Conservation (phyloP, 805 yeast genomes). For the Kazachstania taianensis region DNA sequence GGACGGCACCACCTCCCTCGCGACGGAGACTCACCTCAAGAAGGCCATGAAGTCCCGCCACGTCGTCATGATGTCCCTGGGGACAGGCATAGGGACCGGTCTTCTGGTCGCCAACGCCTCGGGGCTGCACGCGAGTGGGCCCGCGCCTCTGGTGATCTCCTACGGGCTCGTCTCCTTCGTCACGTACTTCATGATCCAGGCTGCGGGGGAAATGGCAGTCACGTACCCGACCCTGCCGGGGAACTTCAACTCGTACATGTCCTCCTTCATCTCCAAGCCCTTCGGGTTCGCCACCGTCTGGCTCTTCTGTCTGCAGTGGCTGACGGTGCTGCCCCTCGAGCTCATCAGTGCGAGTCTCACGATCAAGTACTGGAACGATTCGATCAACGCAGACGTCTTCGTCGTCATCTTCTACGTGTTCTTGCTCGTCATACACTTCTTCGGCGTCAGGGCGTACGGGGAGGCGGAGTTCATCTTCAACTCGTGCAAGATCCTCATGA, state of each 20-base stretch:
- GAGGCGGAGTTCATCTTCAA: slow-evolving; percentile 57
- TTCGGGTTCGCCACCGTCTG: slow-evolving; percentile 67
- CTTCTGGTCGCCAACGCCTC: slow-evolving; percentile 47
- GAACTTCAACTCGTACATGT: slow-evolving; percentile 32
- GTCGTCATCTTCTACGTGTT: slow-evolving; percentile 45
- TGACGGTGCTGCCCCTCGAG: slow-evolving; percentile 56
- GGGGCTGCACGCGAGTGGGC: slow-evolving; percentile 36
- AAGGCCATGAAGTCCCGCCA: slow-evolving; percentile 33
- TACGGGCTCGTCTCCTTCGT: slow-evolving; percentile 48
- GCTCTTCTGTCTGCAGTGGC: slow-evolving; percentile 56
- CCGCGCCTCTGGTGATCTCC: slow-evolving; percentile 41
- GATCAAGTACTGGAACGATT: slow-evolving; percentile 40
- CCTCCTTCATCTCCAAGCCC: slow-evolving; percentile 48
- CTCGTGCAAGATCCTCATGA: slow-evolving; percentile 43
- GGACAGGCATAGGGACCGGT: slow-evolving; percentile 79
- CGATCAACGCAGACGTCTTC: slow-evolving; percentile 43
- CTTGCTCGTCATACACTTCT: slow-evolving; percentile 42
- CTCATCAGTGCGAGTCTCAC: slow-evolving; percentile 50
- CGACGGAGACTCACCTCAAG: slow-evolving; percentile 10
- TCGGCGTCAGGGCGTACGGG: slow-evolving; percentile 60
- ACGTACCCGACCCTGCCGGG: slow-evolving; percentile 33
- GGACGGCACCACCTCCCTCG: slow-evolving; percentile 12
- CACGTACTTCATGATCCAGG: slow-evolving; percentile 48
- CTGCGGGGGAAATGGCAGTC: slow-evolving; percentile 37
- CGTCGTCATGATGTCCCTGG: slow-evolving; percentile 66